phyloP scores from a whole-genome alignment of 1,284 basidiomycete genomes.

The Cutaneotrichosporon curvatum region DNA sequence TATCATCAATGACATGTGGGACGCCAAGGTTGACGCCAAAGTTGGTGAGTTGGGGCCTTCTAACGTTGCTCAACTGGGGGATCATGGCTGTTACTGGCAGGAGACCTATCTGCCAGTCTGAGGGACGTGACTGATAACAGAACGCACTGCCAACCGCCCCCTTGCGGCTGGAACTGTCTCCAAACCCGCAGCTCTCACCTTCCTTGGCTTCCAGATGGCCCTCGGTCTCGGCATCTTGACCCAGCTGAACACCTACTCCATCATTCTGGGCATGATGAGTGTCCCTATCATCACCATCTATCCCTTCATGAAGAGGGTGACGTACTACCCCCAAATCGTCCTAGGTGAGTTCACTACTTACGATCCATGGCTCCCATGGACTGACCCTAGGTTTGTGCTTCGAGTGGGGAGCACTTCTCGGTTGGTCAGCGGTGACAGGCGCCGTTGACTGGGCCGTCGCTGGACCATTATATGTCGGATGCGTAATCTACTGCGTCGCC shows the following conservation, averaged over 20 bases:
- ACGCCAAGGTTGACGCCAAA: constrained; percentile 77
- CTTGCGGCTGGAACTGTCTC: constrained; percentile 78
- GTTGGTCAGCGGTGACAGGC: constrained; percentile 90
- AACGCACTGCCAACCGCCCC: constrained; percentile 61
- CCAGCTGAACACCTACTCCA: constrained; percentile 93
- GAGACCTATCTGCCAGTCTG: too few species aligned
- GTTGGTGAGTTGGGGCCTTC: constrained; percentile 83
- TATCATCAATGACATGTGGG: constrained; percentile 99
- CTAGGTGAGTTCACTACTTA: constrained; percentile 57
- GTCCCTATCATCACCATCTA: constrained; percentile 81
- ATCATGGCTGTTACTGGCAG: too few species aligned
- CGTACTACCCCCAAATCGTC: constrained; percentile 92
- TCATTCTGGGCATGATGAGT: constrained; percentile 83
- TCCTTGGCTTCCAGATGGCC: constrained; percentile 75
- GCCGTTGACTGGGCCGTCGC: constrained; percentile 74
- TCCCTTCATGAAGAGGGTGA: constrained; percentile 96
- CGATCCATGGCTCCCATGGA: background rate
- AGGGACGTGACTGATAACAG: constrained; percentile 24
- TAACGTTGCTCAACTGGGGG: too few species aligned
- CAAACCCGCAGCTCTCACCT: constrained; percentile 66
- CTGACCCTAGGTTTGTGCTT: constrained; percentile 69
- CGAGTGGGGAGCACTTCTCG: constrained; percentile 94
- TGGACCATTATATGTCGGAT: constrained; percentile 82
- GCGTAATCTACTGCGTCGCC: constrained; percentile 86
- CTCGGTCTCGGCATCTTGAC: constrained; percentile 82